Evolutionary conservation across 192 early-diverging fungal species (phyloP), one percentile per base, ranked within the genome.

Genomic region (Podila minutissima): DNA sequence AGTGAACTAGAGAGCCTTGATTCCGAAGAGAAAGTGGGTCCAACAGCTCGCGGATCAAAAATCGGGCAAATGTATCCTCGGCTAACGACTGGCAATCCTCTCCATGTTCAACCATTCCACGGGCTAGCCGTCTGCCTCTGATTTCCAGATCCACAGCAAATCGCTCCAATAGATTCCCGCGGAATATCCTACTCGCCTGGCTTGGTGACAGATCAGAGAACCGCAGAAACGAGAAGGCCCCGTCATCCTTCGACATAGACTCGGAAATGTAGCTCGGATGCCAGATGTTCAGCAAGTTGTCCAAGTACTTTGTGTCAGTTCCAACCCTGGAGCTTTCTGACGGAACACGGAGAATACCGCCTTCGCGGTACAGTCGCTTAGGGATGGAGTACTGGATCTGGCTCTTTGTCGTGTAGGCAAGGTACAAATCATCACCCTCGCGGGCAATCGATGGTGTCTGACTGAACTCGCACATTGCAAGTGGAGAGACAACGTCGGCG

Each of bases 401-500:
- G 82, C 88, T 93, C 31, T 83, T 84, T 15, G 91, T 87, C 0
- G 90, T 88, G 51, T 93, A 94, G 20, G 87, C 82, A 49, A 86
- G 86, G 61, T 85, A 85, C 7, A 91, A 37, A 26, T 83, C 63
- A 24, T 91, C 88, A n/a, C 83, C 82, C 68, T 92, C 93, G 12
- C 91, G 88, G 24, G 86, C 78, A 33, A 93, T 75, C 20, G 92
- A 90, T 0, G 85, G 86, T 4, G 91, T 92, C 6, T 78, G 72
- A 35, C 88, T 88, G 46, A 90, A 93, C 6, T 70, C 64, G 63
- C 90, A 91, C 9, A 89, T 84, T 7, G 91, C 83, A 67, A 91
- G 87, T 1, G 95, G 95, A 1, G 91, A 85, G 4, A 88, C 82
- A 22, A 95, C 93, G 68, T 94, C 92, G 3, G 93, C 94, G 35